Base-by-base conservation (phyloP, 106 monocot genomes). In the Acanthochlamys bracteata region DNA sequence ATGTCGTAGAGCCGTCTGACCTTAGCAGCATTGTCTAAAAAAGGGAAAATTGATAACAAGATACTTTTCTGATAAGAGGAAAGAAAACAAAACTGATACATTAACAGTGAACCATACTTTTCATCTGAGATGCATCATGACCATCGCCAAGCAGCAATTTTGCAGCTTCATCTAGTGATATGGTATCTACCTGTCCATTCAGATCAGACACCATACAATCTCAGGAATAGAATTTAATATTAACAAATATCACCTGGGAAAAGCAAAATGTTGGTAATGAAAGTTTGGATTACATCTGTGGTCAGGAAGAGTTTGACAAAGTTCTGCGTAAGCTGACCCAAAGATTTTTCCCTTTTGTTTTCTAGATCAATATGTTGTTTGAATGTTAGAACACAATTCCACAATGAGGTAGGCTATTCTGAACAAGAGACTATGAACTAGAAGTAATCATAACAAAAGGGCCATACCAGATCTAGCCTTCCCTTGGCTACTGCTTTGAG, bases 1-100 rank as follows among this genome's bases (percentile, higher is more conserved):
- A 96, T 96, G 63, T 96, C 96, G 65, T 96, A 96, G 22, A 96
- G 66, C 14, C 90, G 76, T 46, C 96, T 63, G 2, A 96, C 91
- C 61, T 88, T 96, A 25, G 96, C 96, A 79, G 83, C 74, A 83
- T 71, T 74, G 73, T 40, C 65, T 58, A 46, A 57, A 14, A 40
- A 57, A 26, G 43, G 41, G 33, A 71, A 59, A 49, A 33, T 33
- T 3, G 3, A 49, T 2, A 49, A 4, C 17, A 49, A 17, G 12
- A 14, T 49, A 17, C 49, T 49, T 49, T 49, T 14, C 2, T 14
- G 9, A 49, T 14, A 49, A 17, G 15, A 49, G 17, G 49, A 49
- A 49, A 49, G 17, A 2, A 17, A 49, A 49, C 17, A 49, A 49
- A 3, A 33, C 1, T 33, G 9, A 14, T 4, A 10, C 49, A 49